Evolutionary conservation across 192 early-diverging fungal species (phyloP).

Genomic region (Gigaspora rosea): DNA sequence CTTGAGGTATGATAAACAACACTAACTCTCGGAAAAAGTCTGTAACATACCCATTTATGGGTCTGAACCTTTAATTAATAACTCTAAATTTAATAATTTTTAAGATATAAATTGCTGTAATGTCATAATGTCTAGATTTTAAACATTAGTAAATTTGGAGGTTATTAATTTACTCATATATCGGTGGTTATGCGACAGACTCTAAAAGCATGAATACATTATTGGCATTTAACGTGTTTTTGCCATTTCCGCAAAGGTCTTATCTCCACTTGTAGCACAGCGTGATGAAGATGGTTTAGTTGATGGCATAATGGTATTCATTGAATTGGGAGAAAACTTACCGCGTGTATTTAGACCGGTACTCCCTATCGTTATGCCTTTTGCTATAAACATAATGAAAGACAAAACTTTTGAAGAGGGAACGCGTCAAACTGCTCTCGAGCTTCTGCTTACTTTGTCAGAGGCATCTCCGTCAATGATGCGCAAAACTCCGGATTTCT

Average conservation of each 20-base stretch:
- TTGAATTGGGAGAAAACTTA: constrained; percentile 83
- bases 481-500: constrained; percentile 87
- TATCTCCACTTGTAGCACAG: constrained; percentile 67
- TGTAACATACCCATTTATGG: too few species aligned
- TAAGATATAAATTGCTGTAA: too few species aligned
- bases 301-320: constrained; percentile 73
- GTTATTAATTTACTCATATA: background rate
- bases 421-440: constrained; percentile 88
- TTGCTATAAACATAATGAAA: constrained; percentile 76
- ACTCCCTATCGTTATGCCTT: constrained; percentile 71
- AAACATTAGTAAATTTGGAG: too few species aligned
- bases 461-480: constrained; percentile 89
- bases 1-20: constrained; percentile 57
- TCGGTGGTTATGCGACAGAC: background rate
- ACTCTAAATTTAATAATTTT: too few species aligned
- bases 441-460: constrained; percentile 88
- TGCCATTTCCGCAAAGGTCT: constrained; percentile 39
- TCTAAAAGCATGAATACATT: too few species aligned
- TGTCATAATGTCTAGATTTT: too few species aligned
- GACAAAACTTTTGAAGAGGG: constrained; percentile 78
- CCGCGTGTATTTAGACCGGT: constrained; percentile 85
- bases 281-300: constrained; percentile 74
- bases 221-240: background rate
- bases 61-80: too few species aligned
- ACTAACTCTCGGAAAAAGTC: background rate